Percentiles rank a stretch among this genome's conserved stretches.
These are phyloP conservation scores for Aspergillus quadricinctus DNA, from an alignment of 2,329 filamentous ascomycete genomes.

Conservation along the genomic window DNA sequence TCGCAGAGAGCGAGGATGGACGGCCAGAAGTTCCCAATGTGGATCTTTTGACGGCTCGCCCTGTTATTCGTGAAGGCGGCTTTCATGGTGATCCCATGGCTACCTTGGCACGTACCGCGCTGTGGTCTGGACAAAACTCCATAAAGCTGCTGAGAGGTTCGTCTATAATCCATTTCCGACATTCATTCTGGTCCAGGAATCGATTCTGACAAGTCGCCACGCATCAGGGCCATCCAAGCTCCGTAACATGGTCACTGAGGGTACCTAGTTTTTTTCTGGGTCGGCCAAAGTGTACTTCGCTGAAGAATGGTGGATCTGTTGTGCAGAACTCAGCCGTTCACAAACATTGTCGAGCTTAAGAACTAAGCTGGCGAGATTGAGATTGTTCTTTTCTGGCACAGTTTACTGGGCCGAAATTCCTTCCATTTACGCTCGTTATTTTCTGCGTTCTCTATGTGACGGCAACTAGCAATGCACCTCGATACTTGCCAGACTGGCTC, in stretches of 20 bases:
- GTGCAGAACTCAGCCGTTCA: conserved; percentile 9
- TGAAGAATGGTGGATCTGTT: conserved; percentile 23
- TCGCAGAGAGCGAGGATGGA: conserved; percentile 82
- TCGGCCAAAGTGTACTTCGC: conserved; percentile 24
- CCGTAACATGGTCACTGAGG: conserved; percentile 31
- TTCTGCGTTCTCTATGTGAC: conserved; percentile 1
- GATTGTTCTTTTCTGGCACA: conserved; percentile 14
- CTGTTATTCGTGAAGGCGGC: conserved; percentile 33
- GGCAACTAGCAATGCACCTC: not conserved
- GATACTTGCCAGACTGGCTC: not conserved
- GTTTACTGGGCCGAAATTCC: conserved; percentile 8
- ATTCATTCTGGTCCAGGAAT: not conserved
- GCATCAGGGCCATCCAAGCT: conserved; percentile 42
- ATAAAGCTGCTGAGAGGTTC: conserved; percentile 39
- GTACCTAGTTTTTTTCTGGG: conserved; percentile 21
- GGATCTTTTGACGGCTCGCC: conserved; percentile 55
- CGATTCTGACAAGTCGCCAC: not conserved
- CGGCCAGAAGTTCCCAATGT: conserved; percentile 55
- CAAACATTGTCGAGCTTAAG: conserved; percentile 13
- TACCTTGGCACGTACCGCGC: conserved; percentile 27
- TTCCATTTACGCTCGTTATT: conserved; percentile 6
- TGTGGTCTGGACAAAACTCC: conserved; percentile 29
- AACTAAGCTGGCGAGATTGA: conserved; percentile 14
- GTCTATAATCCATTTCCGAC: conserved; percentile 1
- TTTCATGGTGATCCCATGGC: conserved; percentile 30